phyloP scores from a whole-genome alignment of 805 yeast genomes.

The Danielia reshetovae region DNA sequence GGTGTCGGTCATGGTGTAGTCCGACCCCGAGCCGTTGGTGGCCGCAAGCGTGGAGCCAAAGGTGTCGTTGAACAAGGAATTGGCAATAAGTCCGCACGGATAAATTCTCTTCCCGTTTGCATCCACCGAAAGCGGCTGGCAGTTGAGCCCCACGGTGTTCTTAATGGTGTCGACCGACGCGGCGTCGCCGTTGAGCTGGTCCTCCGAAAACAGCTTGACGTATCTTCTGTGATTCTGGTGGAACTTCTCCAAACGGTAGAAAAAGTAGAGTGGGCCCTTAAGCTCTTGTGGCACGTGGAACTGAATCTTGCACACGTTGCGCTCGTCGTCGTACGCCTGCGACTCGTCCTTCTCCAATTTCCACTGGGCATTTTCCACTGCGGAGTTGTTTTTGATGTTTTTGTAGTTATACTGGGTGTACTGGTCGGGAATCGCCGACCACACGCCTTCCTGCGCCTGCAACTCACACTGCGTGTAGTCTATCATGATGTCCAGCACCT shows the following conservation, averaged over 20 bases:
- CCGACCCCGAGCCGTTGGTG: constrained; percentile 32
- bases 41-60: constrained; percentile 31
- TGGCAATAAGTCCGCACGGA: constrained; percentile 85
- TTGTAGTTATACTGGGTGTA: constrained; percentile 37
- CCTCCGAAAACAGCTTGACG: constrained; percentile 42
- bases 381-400: constrained; percentile 10
- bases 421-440: constrained; percentile 36
- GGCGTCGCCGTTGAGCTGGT: constrained; percentile 38
- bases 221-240: constrained; percentile 43
- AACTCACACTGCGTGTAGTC: constrained; percentile 40
- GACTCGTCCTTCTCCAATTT: constrained; percentile 34
- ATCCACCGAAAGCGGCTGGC: constrained; percentile 38
- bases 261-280: constrained; percentile 39
- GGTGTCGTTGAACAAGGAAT: constrained; percentile 76
- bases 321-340: constrained; percentile 46
- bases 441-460: constrained; percentile 28
- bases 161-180: constrained; percentile 32
- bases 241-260: constrained; percentile 38
- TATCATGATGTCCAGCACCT: constrained; percentile 36
- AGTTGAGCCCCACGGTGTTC: constrained; percentile 42
- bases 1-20: constrained; percentile 32
- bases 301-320: constrained; percentile 43
- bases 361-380: constrained; percentile 30
- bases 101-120: constrained; percentile 50
- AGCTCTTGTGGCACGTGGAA: constrained; percentile 31